Evolutionary conservation across 1,284 basidiomycete genomes (phyloP), one percentile per base, ranked within the genome.

Genomic region (Moesziomyces parantarcticus): DNA sequence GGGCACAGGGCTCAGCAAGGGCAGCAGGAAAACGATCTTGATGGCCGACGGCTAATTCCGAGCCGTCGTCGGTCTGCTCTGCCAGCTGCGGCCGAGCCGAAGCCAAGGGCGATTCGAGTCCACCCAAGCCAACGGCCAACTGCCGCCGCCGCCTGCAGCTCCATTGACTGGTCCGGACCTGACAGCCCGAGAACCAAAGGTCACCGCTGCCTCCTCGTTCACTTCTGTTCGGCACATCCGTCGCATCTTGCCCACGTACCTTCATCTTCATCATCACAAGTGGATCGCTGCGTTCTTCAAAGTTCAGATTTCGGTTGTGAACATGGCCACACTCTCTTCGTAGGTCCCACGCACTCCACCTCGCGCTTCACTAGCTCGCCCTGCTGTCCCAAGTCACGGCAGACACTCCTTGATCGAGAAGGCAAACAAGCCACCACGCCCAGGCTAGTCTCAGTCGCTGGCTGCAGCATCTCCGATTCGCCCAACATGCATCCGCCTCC

Each of bases 401-500:
- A 13, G 4, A 32, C 1, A 10, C 29, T 1, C 29, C 5, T 13
- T 13, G 29, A 32, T 32, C 29, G 29, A 32, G 13, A 32, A 32
- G 29, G 13, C 29, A 32, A 32, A 32, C 29, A 32, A 11, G 29
- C 29, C 10, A 11, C 29, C 29, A 32, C n/a, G n/a, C 11, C 11
- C 29, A 32, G 29, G 29, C 29, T 32, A 13, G 29, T 32, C 29
- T 32, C 29, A 13, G 11, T 32, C 29, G 29, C 8, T 32, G 29
- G 29, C 29, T 32, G 29, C 29, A 18, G 36, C 36, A 39, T 39
- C 36, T 39, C 16, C 4, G 7, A n/a, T 41, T 32, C n/a, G 46
- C 52, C 58, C 58, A 64, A 29, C 50, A 75, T 75, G 72, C 69
- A 73, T 68, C 69, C 69, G 9, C 69, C 69, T 40, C 69, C 69